Evolutionary conservation across 1,139 yeast genomes (phyloP).

Genomic region (Saccharomyces uvarum): DNA sequence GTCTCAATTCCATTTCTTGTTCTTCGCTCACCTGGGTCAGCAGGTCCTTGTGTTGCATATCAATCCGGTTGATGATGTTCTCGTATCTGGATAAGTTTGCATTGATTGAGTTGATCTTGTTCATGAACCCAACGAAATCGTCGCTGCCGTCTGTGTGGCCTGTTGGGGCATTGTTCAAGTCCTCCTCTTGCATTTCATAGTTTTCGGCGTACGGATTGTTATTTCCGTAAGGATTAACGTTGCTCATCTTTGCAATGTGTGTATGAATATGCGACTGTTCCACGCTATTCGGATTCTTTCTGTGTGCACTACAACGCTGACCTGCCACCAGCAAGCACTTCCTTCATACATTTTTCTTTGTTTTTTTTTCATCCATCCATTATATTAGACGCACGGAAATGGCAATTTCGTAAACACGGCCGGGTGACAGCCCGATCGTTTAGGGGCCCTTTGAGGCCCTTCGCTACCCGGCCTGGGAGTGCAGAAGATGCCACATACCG

Average conservation of each 20-base stretch:
- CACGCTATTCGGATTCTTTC: background rate
- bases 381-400: background rate
- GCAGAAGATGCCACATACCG: background rate
- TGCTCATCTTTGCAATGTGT: constrained; percentile 10
- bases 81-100: constrained; percentile 74
- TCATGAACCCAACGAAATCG: constrained; percentile 72
- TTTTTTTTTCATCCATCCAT: background rate
- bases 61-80: constrained; percentile 66
- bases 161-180: constrained; percentile 4
- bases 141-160: constrained; percentile 19
- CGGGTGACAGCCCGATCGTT: background rate
- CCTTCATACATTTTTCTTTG: background rate
- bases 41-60: constrained; percentile 71
- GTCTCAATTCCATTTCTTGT: constrained; percentile 60
- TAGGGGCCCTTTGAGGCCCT: background rate
- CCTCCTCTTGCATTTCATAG: constrained; percentile 15
- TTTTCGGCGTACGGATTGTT: constrained; percentile 14
- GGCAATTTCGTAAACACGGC: background rate
- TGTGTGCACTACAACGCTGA: background rate
- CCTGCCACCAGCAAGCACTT: background rate
- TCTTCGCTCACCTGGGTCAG: constrained; percentile 82
- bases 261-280: background rate
- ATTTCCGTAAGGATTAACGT: constrained; percentile 14
- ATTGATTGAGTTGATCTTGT: constrained; percentile 75
- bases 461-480: background rate